Evolutionary conservation across 495 filamentous ascomycete species (phyloP).

Genomic region (Chaetomium fimeti): DNA sequence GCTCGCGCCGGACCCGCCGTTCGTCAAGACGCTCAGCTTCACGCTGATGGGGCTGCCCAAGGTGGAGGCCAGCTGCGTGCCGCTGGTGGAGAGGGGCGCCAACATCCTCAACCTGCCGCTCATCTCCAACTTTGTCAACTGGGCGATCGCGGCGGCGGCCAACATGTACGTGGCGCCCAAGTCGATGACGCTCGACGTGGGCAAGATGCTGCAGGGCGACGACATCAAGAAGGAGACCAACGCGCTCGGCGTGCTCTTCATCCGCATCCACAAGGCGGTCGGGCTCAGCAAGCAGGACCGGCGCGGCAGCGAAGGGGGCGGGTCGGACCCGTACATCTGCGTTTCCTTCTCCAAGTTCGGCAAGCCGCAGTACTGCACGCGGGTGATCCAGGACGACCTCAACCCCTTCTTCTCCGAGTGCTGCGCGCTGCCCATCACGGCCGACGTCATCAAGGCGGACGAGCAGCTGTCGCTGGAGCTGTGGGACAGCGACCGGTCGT

Average conservation of each 20-base stretch:
- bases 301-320: constrained; percentile 78
- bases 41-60: constrained; percentile 91
- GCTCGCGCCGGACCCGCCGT: constrained; percentile 85
- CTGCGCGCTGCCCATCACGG: constrained; percentile 79
- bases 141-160: constrained; percentile 81
- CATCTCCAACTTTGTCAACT: constrained; percentile 96
- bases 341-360: constrained; percentile 75
- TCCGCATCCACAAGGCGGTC: constrained; percentile 81
- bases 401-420: constrained; percentile 93
- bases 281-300: constrained; percentile 90
- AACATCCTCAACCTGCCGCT: constrained; percentile 90
- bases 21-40: constrained; percentile 87
- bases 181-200: constrained; percentile 86
- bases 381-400: constrained; percentile 90
- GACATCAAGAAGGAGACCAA: constrained; percentile 83
- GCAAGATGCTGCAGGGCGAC: constrained; percentile 86
- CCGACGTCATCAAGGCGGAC: constrained; percentile 86
- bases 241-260: constrained; percentile 83
- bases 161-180: constrained; percentile 96
- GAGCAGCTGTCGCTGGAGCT: constrained; percentile 91
- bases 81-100: constrained; percentile 82
- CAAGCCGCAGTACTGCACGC: constrained; percentile 96
- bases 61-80: constrained; percentile 85
- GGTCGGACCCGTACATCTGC: constrained; percentile 89
- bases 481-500: constrained; percentile 88